These are phyloP conservation scores for Oxytropis ochrocephala DNA, from an alignment of 306 rosid genomes.

Conservation along the genomic window DNA sequence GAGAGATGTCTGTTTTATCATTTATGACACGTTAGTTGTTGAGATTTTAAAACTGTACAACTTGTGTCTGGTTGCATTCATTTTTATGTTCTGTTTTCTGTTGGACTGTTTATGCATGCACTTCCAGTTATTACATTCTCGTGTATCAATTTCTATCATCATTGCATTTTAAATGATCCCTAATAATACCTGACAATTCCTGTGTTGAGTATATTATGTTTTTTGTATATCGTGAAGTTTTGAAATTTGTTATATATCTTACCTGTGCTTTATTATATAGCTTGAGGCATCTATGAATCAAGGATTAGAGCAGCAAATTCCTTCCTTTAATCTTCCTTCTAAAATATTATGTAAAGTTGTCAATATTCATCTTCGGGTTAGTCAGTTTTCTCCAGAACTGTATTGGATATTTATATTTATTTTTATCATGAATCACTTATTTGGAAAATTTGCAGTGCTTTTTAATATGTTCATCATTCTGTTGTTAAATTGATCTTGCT, in stretches of 20 bases:
- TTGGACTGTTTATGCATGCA: background rate
- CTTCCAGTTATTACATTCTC: background rate
- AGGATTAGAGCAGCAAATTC: conserved; percentile 91
- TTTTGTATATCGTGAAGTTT: background rate
- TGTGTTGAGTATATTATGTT: background rate
- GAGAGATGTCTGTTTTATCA: background rate
- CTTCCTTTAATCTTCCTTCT: conserved; percentile 83
- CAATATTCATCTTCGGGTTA: conserved; percentile 79
- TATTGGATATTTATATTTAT: background rate
- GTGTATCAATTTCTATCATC: background rate
- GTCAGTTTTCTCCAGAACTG: conserved; percentile 22
- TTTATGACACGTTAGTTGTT: background rate
- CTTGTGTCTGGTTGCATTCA: background rate
- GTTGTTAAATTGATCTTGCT: conserved; percentile 22
- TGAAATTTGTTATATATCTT: background rate
- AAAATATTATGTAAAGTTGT: conserved; percentile 91
- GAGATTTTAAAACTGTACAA: background rate
- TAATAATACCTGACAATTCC: background rate
- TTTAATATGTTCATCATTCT: background rate
- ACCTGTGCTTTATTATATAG: conserved; percentile 30
- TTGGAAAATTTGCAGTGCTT: background rate
- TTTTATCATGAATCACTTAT: background rate
- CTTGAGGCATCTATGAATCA: conserved; percentile 99
- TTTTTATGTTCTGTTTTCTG: background rate
- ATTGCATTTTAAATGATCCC: background rate